Percentiles rank a stretch among this genome's conserved stretches.
Conservation (phyloP, 2,329 filamentous ascomycete genomes). For the Ciborinia camelliae region DNA sequence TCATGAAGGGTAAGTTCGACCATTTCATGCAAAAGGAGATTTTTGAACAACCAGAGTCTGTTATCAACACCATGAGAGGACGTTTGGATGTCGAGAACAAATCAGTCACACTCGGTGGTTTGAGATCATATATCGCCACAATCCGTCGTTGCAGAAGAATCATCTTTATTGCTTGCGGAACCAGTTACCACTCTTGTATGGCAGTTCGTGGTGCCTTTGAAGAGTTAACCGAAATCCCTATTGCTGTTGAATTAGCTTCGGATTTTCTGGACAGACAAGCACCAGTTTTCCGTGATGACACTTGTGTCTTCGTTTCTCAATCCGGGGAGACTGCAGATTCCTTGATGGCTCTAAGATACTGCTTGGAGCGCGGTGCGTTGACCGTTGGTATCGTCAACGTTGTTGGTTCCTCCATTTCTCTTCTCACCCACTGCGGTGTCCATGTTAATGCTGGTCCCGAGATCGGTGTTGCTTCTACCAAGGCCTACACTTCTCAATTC, state of each 20-base stretch:
- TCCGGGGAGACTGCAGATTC: constrained; percentile 98
- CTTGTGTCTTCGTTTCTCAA: constrained; percentile 97
- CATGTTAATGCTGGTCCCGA: constrained; percentile 99
- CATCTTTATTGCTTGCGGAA: constrained; percentile 99
- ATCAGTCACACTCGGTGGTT: constrained; percentile 89
- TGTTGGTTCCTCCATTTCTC: constrained; percentile 95
- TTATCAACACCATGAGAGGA: constrained; percentile 99
- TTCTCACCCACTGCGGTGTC: constrained; percentile 98
- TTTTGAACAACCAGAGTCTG: constrained; percentile 98
- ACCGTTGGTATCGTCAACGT: constrained; percentile 99
- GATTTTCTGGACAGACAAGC: constrained; percentile 97
- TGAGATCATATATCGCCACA: constrained; percentile 93
- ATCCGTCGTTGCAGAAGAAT: constrained; percentile 95
- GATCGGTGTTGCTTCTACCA: constrained; percentile 98
- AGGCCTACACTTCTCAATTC: constrained; percentile 99
- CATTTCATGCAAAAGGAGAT: constrained; percentile 99
- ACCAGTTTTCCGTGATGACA: constrained; percentile 98
- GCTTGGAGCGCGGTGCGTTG: constrained; percentile 92
- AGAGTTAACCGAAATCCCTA: constrained; percentile 96
- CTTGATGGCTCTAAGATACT: constrained; percentile 94
- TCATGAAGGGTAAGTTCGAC: constrained; percentile 99
- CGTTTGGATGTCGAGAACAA: constrained; percentile 92
- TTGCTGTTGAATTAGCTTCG: constrained; percentile 92
- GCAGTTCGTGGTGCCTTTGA: constrained; percentile 97
- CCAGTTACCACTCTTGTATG: constrained; percentile 99